Base-by-base conservation (phyloP, 2,329 filamentous ascomycete genomes). In the Ascochyta koolunga region DNA sequence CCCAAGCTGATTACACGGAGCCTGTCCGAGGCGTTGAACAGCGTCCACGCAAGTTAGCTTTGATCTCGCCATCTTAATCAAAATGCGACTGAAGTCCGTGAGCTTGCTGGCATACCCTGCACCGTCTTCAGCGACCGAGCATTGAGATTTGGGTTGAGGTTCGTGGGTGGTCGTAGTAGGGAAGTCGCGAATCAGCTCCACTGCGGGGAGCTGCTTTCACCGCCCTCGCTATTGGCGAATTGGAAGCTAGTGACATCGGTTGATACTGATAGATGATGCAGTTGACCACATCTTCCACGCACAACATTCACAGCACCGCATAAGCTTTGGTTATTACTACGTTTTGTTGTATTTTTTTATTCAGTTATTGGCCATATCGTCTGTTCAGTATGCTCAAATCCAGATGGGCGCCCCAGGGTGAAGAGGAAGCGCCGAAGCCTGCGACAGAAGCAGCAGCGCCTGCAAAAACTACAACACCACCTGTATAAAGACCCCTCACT, bases 351-450 rank as follows among this genome's bases (percentile, higher is more conserved):
- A 19, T 5, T 16, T 10, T 36, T 18, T 27, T 11, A 27, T 18
- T 9, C 13, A 19, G n/a, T 21, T 19, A 10, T 39, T 33, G 1
- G n/a, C 15, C 22, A 11, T 3, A 4, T 2, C 19, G 24, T 15
- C 16, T 36, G 4, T 21, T 35, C 40, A 68, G 0, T 24, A 74
- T 74, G 71, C 64, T 68, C 37, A 59, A 69, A 40, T 74, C 71
- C 37, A 62, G 56, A 60, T 74, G 71, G 71, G 71, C 71, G 2
- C 61, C 67, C 16, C 61, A 67, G 52, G 22, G 59, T 33, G 59
- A 56, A 39, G 53, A 61, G 18, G 43, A 56, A 40, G 45, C 54
- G 38, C 13, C 58, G 24, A 39, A 55, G 21, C 24, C 56, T 31
- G 21, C 57, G 16, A 36, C 44, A 46, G 19, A 42, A 36, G 50